Evolutionary conservation across 1,139 yeast species (phyloP).

Genomic region (Pichia sp.): DNA sequence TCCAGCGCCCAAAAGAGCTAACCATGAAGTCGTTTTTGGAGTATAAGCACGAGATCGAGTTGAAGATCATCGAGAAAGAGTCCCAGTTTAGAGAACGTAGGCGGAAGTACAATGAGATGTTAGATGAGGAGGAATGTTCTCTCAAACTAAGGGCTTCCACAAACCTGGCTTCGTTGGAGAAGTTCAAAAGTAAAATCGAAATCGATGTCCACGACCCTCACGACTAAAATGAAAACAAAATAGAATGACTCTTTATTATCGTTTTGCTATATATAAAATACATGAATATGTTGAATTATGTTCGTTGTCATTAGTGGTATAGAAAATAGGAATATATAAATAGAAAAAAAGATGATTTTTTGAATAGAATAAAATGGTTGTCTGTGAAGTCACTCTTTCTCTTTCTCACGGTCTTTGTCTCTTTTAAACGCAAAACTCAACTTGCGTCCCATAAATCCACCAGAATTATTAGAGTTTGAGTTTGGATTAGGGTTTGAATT

Average conservation of each 20-base stretch:
- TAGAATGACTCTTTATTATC: no score
- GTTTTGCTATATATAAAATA: not conserved
- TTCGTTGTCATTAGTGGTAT: not conserved
- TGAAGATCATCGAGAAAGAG: slow-evolving; percentile 2
- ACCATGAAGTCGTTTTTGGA: not conserved
- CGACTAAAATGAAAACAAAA: not conserved
- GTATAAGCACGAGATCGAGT: slow-evolving; percentile 1
- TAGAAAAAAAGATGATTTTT: no score
- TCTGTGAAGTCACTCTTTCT: not conserved
- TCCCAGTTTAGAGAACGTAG: not conserved
- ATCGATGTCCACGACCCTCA: not conserved
- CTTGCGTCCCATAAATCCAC: slow-evolving; percentile 17
- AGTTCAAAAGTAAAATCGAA: not conserved
- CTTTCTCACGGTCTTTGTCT: slow-evolving; percentile 12
- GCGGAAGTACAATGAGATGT: not conserved
- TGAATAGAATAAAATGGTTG: not conserved
- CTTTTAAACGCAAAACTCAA: slow-evolving; percentile 22
- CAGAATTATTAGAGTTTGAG: not conserved
- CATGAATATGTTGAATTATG: not conserved
- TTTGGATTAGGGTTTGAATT: no score
- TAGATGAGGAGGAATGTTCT: slow-evolving; percentile 6
- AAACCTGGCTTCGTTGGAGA: slow-evolving; percentile 1
- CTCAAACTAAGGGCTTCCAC: not conserved
- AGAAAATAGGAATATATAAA: not conserved
- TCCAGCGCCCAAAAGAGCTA: not conserved